Evolutionary conservation across 192 early-diverging fungal species (phyloP), one percentile per base, ranked within the genome.

Genomic region (Dimargaris verticillata): DNA sequence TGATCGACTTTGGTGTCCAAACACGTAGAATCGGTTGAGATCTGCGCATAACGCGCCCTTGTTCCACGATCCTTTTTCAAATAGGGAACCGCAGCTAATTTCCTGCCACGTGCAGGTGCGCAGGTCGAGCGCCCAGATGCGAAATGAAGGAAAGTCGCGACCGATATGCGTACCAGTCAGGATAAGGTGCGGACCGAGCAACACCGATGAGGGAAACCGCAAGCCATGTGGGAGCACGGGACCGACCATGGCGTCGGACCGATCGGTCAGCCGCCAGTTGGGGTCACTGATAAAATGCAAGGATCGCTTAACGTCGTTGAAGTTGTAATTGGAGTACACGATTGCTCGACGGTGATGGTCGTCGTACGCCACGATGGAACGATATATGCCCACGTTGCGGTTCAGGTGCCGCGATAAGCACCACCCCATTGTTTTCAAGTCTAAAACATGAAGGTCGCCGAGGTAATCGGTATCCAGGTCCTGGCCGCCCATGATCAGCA

Each of bases 311-410:
- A 88, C 83, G 14, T 83, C 71, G 0, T 79, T 72, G 63, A 88
- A 88, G 69, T 83, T 88, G 62, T 84, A 80, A 68, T 88, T 88
- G 72, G 79, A 82, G 69, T 88, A 88, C 26, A 88, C 62, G 52
- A 81, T 80, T 12, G 81, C 76, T 10, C 78, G 79, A 51, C 80
- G 78, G 26, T 78, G 68, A 26, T 79, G 67, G 20, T 72, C 72
- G 18, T 78, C 74, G 60, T 69, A 82, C 18, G 84, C 79, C 14
- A 83, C 79, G 25, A 89, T 77, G 17, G 87, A 87, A 22, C 87
- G 83, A 63, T 89, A 89, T 22, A 85, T 80, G 25, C 87, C 87
- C 29, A 85, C 83, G 38, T 85, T 83, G 44, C 84, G 83, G 11
- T 84, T 80, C 43, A 89, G 81, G 44, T 77, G 74, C 69, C 79